These are phyloP conservation scores for Aquilaria agallochum DNA, from an alignment of 441 rosid genomes.

Conservation along the genomic window DNA sequence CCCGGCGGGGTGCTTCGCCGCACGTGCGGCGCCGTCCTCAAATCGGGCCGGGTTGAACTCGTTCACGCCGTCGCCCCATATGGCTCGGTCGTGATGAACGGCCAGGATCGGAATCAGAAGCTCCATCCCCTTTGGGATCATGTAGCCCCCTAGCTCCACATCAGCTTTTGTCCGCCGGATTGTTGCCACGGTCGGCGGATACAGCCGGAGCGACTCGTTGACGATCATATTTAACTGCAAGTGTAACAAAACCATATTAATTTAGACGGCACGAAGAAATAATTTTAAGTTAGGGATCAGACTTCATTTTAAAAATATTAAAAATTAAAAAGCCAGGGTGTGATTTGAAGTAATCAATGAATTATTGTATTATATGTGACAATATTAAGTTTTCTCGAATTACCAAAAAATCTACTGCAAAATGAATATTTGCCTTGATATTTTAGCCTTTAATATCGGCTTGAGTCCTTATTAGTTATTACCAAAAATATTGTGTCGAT, in stretches of 20 bases:
- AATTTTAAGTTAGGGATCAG: too few relatives aligned
- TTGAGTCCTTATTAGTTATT: too few relatives aligned
- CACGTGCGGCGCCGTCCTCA: slow-evolving; percentile 62
- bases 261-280: too few relatives aligned
- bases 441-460: too few relatives aligned
- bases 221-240: slow-evolving; percentile 83
- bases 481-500: too few relatives aligned
- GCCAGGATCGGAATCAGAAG: slow-evolving; percentile 80
- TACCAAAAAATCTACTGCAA: too few relatives aligned
- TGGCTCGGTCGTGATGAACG: slow-evolving; percentile 82
- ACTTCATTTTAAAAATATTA: too few relatives aligned
- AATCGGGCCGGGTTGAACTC: slow-evolving; percentile 91
- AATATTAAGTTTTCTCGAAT: too few relatives aligned
- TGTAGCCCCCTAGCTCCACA: slow-evolving; percentile 70
- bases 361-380: too few relatives aligned
- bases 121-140: slow-evolving; percentile 88
- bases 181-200: slow-evolving; percentile 87
- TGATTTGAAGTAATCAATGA: too few relatives aligned
- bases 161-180: slow-evolving; percentile 74
- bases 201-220: slow-evolving; percentile 77
- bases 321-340: too few relatives aligned
- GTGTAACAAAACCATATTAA: background rate
- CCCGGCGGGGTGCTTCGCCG: slow-evolving; percentile 65
- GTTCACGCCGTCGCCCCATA: slow-evolving; percentile 85
- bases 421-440: too few relatives aligned